Base-by-base conservation (phyloP, 345 rosid genomes). In the Corymbia maculata region DNA sequence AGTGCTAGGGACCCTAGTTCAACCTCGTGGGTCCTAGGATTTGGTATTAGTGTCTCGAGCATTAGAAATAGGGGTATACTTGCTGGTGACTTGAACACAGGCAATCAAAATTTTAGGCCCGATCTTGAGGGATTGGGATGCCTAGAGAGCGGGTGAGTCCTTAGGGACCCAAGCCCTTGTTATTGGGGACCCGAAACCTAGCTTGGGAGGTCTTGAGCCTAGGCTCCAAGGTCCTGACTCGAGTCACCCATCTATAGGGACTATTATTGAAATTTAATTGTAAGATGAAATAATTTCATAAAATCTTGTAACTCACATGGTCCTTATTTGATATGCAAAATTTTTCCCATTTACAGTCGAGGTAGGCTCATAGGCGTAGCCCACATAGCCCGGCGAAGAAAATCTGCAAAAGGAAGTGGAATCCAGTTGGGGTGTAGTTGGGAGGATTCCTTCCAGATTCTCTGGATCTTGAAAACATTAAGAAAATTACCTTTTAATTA, bases 111-210 rank as follows among this genome's bases (percentile, higher is more conserved):
- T 32, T 13, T 16, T 32, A 32, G 3, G 26, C 47, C 24, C 4
- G 36, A 9, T 47, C 80, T 70, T 16, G 80, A 36, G 47, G 24
- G 45, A 17, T 4, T 0, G 0, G 24, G 22, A 7, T 0, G 2
- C 28, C 24, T 22, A 8, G 61, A 24, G 45, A 9, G 1, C 5
- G 24, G 22, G 45, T 0, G 13, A 70, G 80, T 70, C 47, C 47
- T 70, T 10, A 5, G 19, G 45, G 4, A 36, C 12, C 47, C 47
- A 36, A 70, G 13, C 7, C 2, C 2, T 13, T 21, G 8, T 9
- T 0, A 1, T 0, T 1, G 3, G 13, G 45, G 80, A 70, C 47
- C 24, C 80, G 36, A 70, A 70, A 70, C 47, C 11, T 5, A 24
- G 80, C 80, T 26, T 70, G 17, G 13, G 7, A 32, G 47, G 26